Conservation (phyloP, 2,329 filamentous ascomycete genomes). For the Knufia fluminis region DNA sequence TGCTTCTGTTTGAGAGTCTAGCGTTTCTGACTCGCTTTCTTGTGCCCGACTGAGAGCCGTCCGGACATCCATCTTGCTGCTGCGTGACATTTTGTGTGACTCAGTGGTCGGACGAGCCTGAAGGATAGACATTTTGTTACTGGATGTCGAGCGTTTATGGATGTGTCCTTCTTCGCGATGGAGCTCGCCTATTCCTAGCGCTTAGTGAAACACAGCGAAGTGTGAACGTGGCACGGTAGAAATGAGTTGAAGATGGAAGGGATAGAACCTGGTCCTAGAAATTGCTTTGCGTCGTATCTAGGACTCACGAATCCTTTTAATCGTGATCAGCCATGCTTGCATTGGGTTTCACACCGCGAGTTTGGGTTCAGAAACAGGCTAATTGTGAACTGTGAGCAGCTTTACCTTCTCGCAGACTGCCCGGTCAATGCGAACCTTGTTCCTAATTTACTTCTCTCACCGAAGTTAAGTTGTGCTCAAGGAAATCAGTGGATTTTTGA, state of each 20-base stretch:
- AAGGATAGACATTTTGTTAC: background rate
- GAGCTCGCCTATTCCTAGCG: background rate
- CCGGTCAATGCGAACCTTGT: background rate
- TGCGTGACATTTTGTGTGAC: conserved; percentile 20
- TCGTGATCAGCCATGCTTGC: background rate
- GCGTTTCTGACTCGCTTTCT: conserved; percentile 57
- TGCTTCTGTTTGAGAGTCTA: conserved; percentile 52
- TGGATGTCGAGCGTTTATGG: background rate
- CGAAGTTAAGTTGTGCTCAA: background rate
- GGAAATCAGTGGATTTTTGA: background rate
- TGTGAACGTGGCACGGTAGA: background rate
- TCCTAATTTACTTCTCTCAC: background rate
- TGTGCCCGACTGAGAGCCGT: conserved; percentile 67
- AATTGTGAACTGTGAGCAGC: background rate
- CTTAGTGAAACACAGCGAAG: background rate
- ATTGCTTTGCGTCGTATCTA: background rate
- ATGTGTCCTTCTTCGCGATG: too few species aligned
- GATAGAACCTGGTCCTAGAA: background rate
- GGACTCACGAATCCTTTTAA: background rate
- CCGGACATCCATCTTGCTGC: conserved; percentile 42
- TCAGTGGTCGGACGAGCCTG: background rate
- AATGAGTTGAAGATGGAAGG: background rate
- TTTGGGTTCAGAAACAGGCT: background rate
- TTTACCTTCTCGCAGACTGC: background rate
- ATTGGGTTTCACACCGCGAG: background rate